Evolutionary conservation across 352 stramenopile genomes (phyloP), one percentile per base, ranked within the genome.

Genomic region (Blastocystis sp.): DNA sequence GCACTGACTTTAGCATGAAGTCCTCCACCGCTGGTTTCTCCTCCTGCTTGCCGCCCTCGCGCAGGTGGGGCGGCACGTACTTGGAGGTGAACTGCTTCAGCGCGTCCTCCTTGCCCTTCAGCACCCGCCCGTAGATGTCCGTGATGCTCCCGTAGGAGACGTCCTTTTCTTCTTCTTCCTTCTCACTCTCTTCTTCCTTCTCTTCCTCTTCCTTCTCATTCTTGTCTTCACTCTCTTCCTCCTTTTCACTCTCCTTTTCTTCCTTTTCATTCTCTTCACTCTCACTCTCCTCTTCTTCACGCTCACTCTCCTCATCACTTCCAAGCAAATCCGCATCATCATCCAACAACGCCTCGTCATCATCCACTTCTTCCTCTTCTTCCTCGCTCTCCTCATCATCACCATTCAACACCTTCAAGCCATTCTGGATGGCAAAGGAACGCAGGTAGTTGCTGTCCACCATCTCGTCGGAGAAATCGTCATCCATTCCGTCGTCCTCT

Each of bases 401-500:
- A 14, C 42, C 48, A 81, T 81, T 59, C 4, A 81, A 14, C 1
- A 81, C 71, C 28, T 65, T 57, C 43, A 81, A 40, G 28, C 71
- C 71, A 81, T 81, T 81, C 40, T 28, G 19, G 21, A 0, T 38
- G 11, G 71, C 71, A 81, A 65, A 81, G 0, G 71, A 81, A 54
- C 54, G 48, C 11, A 81, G 38, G 45, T 68, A 81, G 7, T 81
- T 59, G n/a, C 6, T 40, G 43, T 81, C 71, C 28, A 81, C 71
- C 3, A 81, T 10, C 24, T 40, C 71, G 48, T 81, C 71, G 6
- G 40, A 63, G 11, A 65, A 40, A 65, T 81, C 57, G 24, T 79
- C 69, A 66, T 81, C 71, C n/a, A 65, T n/a, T 2, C 71, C 71
- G 43, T 81, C 71, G 43, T 81, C 71, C 48, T 81, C 71, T 43